These are phyloP conservation scores for Papiliotrema nemorosa DNA, from an alignment of 1,284 basidiomycete species.

Conservation along the genomic window DNA sequence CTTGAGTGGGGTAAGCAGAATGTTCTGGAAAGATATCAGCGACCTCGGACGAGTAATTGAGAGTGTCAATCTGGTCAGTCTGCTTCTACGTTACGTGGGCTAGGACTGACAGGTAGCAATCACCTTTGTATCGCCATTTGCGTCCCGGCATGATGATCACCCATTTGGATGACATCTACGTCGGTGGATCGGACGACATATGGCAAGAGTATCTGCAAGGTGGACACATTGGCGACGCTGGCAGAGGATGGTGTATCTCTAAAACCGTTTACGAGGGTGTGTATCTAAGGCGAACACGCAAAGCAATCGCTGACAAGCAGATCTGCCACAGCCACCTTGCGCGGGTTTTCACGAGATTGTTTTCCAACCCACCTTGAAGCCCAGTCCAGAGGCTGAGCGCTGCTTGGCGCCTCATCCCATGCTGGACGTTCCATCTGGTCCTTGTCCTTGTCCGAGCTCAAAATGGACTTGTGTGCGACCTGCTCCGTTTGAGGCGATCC, in stretches of 20 bases:
- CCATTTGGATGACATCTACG: conserved; percentile 36
- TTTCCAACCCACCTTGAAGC: conserved; percentile 6
- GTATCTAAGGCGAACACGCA: not conserved
- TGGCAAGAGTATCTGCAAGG: conserved; percentile 33
- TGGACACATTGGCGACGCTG: conserved; percentile 14
- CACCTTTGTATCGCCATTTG: conserved; percentile 28
- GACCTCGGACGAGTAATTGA: conserved; percentile 26
- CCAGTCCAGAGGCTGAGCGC: not conserved
- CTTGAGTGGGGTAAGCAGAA: conserved; percentile 14
- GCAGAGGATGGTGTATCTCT: conserved; percentile 32
- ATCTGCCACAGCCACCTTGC: conserved; percentile 11
- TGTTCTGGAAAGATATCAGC: conserved; percentile 31
- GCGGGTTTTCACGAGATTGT: conserved; percentile 4
- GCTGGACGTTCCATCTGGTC: conserved; percentile 21
- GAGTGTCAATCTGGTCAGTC: conserved; percentile 27
- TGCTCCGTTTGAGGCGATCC: conserved; percentile 16
- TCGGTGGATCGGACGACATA: conserved; percentile 20
- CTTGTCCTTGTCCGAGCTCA: conserved; percentile 21
- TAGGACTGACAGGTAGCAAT: conserved; percentile 14
- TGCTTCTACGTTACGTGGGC: too few species aligned
- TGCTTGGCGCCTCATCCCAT: conserved; percentile 36
- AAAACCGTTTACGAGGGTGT: conserved; percentile 10
- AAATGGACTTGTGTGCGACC: conserved; percentile 34
- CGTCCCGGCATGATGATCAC: conserved; percentile 32
- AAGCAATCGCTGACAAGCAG: too few species aligned